Conservation (phyloP, 768 basidiomycete genomes). For the Mycena venus region DNA sequence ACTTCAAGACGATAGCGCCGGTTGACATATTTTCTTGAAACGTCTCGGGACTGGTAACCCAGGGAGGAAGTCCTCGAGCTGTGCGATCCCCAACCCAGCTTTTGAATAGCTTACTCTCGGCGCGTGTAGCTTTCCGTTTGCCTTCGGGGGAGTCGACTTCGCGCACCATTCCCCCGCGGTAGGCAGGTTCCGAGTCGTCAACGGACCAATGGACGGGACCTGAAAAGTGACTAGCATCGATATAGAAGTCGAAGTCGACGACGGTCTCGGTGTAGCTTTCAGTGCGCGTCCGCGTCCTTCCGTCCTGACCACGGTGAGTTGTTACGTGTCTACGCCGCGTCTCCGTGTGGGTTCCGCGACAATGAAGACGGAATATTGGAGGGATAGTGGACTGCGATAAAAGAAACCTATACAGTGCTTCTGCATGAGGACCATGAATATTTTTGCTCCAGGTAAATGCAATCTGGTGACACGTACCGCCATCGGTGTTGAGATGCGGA, state of each 20-base stretch:
- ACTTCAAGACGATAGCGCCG: slow-evolving; percentile 53
- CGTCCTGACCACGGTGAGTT: slow-evolving; percentile 47
- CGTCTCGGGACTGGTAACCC: slow-evolving; percentile 45
- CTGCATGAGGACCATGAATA: slow-evolving; percentile 39
- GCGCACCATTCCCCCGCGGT: slow-evolving; percentile 72
- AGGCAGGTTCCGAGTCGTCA: slow-evolving; percentile 73
- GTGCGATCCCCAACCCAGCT: slow-evolving; percentile 60
- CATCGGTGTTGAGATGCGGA: slow-evolving; percentile 74
- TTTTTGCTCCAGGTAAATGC: neutral
- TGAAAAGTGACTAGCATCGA: slow-evolving; percentile 62
- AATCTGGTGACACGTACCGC: slow-evolving; percentile 45
- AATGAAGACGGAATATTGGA: slow-evolving; percentile 62
- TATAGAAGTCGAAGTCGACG: slow-evolving; percentile 78
- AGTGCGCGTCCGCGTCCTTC: slow-evolving; percentile 47
- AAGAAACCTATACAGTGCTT: slow-evolving; percentile 81
- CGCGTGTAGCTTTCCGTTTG: slow-evolving; percentile 54
- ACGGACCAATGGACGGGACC: slow-evolving; percentile 69
- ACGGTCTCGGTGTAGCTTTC: slow-evolving; percentile 73
- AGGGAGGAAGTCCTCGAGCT: slow-evolving; percentile 64
- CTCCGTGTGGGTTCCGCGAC: slow-evolving; percentile 70
- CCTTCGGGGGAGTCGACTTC: slow-evolving; percentile 62
- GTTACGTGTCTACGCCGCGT: slow-evolving; percentile 62
- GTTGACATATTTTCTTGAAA: slow-evolving; percentile 33
- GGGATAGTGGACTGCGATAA: slow-evolving; percentile 64
- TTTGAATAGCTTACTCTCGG: slow-evolving; percentile 58